These are phyloP conservation scores for Drosera spatulata DNA, from an alignment of 179 eudicot genomes.

Conservation along the genomic window DNA sequence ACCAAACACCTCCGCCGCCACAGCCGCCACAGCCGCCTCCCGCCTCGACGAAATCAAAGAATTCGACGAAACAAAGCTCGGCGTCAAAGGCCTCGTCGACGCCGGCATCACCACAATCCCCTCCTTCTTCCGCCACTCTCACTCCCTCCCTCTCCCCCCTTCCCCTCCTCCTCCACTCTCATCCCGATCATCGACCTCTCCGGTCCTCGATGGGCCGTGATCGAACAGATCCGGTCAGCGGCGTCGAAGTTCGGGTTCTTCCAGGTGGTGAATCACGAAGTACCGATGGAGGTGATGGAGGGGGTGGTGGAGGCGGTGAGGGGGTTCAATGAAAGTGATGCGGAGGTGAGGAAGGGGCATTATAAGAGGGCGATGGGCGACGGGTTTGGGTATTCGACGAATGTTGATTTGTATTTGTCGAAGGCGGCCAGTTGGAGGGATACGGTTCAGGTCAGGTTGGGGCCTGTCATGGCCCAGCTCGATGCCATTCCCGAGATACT, in stretches of 20 bases:
- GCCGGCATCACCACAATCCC: constrained; percentile 45
- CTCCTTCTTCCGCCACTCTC: constrained; percentile 19
- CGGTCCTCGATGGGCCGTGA: constrained; percentile 17
- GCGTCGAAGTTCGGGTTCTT: constrained; percentile 50
- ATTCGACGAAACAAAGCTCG: constrained; percentile 56
- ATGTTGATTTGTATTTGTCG: constrained; percentile 49
- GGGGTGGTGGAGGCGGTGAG: constrained; percentile 21
- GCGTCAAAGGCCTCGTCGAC: constrained; percentile 66
- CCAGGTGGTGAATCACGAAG: constrained; percentile 46
- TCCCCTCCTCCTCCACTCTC: constrained; percentile 12
- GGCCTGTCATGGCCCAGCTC: constrained; percentile 22
- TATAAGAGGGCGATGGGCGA: constrained; percentile 21
- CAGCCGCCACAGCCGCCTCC: constrained; percentile 3
- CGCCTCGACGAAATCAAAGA: constrained; percentile 25
- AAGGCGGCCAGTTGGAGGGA: constrained; percentile 88
- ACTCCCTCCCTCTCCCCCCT: constrained; percentile 31
- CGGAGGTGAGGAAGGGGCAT: constrained; percentile 16
- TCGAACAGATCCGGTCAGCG: constrained; percentile 26
- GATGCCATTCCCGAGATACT: constrained; percentile 20
- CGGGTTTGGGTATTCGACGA: constrained; percentile 37
- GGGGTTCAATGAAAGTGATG: constrained; percentile 30
- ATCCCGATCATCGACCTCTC: constrained; percentile 56
- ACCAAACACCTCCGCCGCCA: background rate
- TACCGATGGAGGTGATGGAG: constrained; percentile 13
- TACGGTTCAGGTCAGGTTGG: constrained; percentile 30